Conservation (phyloP, 2,329 filamentous ascomycete genomes). For the Colletotrichum caudatum region DNA sequence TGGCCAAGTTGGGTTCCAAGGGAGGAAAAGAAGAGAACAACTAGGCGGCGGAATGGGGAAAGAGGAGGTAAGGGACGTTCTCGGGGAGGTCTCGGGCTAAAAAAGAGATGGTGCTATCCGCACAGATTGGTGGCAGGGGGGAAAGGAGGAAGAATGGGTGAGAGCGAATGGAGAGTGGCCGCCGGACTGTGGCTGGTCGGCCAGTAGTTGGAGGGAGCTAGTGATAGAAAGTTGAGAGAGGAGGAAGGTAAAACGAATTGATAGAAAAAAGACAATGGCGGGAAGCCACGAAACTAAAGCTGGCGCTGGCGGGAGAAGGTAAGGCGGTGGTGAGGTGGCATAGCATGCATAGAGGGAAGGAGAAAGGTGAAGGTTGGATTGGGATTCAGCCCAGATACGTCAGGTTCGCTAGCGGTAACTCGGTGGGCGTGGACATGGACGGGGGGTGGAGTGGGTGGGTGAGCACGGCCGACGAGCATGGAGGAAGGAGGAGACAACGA, state of each 20-base stretch:
- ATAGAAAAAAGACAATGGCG: slow-evolving; percentile 21
- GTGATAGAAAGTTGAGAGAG: slow-evolving; percentile 43
- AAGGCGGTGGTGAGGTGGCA: slow-evolving; percentile 36
- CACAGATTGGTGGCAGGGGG: slow-evolving; percentile 21
- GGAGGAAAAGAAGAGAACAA: slow-evolving; percentile 21
- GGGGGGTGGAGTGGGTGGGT: background rate
- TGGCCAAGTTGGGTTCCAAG: slow-evolving; percentile 17
- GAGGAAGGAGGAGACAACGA: background rate
- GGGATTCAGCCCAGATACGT: slow-evolving; percentile 33
- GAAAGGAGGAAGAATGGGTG: slow-evolving; percentile 33
- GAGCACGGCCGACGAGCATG: background rate
- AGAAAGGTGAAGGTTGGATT: slow-evolving; percentile 34
- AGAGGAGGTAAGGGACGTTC: slow-evolving; percentile 23
- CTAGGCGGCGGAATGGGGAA: slow-evolving; percentile 16
- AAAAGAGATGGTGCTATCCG: slow-evolving; percentile 30
- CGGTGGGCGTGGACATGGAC: background rate
- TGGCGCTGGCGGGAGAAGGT: slow-evolving; percentile 20
- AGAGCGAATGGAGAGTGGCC: slow-evolving; percentile 36
- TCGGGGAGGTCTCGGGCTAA: slow-evolving; percentile 37
- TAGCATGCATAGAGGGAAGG: slow-evolving; percentile 1
- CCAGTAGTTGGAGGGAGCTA: slow-evolving; percentile 35
- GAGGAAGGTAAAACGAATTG: slow-evolving; percentile 10
- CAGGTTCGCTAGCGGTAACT: slow-evolving; percentile 8
- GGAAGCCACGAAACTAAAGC: slow-evolving; percentile 42
- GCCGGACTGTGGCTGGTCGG: slow-evolving; percentile 36